These are phyloP conservation scores for Heliamphora pulchella DNA, from an alignment of 179 eudicot species.

Conservation along the genomic window DNA sequence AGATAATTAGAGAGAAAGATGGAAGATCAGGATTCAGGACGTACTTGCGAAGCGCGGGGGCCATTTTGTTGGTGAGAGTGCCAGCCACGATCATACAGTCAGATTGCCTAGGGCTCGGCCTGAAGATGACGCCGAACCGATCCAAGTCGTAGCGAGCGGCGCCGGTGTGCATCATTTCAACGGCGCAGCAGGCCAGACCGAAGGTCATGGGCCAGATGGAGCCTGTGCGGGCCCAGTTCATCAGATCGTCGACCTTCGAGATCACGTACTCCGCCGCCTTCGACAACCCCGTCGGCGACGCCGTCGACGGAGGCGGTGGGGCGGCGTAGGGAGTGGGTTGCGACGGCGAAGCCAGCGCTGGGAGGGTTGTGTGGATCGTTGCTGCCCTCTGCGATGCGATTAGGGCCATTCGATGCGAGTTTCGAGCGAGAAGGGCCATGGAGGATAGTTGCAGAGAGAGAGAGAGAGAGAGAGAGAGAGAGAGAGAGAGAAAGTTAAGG, in stretches of 20 bases:
- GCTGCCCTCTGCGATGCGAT: conserved; percentile 24
- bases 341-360: conserved; percentile 35
- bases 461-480: neutral
- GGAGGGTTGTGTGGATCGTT: conserved; percentile 53
- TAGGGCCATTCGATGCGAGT: conserved; percentile 27
- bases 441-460: neutral
- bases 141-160: conserved; percentile 90
- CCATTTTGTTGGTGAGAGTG: conserved; percentile 99
- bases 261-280: conserved; percentile 86
- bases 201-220: conserved; percentile 99
- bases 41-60: conserved; percentile 94
- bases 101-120: conserved; percentile 95
- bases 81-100: conserved; percentile 99
- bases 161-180: conserved; percentile 99
- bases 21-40: neutral
- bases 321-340: conserved; percentile 52
- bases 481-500: neutral
- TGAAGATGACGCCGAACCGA: conserved; percentile 75
- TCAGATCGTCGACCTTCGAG: conserved; percentile 84
- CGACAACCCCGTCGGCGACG: conserved; percentile 41
- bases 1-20: neutral
- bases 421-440: conserved; percentile 40
- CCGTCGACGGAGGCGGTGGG: conserved; percentile 46
- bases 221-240: conserved; percentile 93
- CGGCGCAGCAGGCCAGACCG: conserved; percentile 94